Evolutionary conservation across 805 yeast genomes (phyloP).

Genomic region (Nakazawaea wickerhamii): DNA sequence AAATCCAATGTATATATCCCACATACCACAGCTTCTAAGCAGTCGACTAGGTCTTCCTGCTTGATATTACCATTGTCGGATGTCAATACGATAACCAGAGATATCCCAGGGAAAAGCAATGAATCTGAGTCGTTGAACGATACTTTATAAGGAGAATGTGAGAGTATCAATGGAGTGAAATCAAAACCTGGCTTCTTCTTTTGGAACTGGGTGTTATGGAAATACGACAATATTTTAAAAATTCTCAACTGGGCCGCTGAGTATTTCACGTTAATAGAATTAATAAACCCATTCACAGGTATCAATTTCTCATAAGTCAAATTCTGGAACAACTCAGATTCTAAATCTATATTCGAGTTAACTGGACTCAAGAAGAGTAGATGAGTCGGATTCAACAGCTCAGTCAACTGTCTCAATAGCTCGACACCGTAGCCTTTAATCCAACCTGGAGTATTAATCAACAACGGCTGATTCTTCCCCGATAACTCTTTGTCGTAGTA

Average conservation of each 20-base stretch:
- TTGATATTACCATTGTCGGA: constrained; percentile 23
- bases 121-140: constrained; percentile 22
- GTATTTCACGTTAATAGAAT: constrained; percentile 24
- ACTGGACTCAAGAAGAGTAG: constrained; percentile 48
- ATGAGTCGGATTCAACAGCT: constrained; percentile 45
- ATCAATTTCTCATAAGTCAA: constrained; percentile 21
- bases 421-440: constrained; percentile 80
- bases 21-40: constrained; percentile 37
- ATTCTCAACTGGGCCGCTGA: constrained; percentile 49
- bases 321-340: constrained; percentile 24
- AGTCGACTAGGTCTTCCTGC: constrained; percentile 27
- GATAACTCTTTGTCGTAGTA: constrained; percentile 21
- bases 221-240: constrained; percentile 45
- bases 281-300: constrained; percentile 30
- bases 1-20: constrained; percentile 30
- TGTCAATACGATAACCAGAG: constrained; percentile 31
- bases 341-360: constrained; percentile 27
- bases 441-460: constrained; percentile 89
- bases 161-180: constrained; percentile 35
- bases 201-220: constrained; percentile 38
- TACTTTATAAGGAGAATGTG: constrained; percentile 33
- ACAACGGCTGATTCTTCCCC: constrained; percentile 31
- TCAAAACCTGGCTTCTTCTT: constrained; percentile 23
- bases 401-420: constrained; percentile 45
- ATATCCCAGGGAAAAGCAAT: constrained; percentile 26